Base-by-base conservation (phyloP, 2,329 filamentous ascomycete genomes). In the Pyricularia pennisetigena region DNA sequence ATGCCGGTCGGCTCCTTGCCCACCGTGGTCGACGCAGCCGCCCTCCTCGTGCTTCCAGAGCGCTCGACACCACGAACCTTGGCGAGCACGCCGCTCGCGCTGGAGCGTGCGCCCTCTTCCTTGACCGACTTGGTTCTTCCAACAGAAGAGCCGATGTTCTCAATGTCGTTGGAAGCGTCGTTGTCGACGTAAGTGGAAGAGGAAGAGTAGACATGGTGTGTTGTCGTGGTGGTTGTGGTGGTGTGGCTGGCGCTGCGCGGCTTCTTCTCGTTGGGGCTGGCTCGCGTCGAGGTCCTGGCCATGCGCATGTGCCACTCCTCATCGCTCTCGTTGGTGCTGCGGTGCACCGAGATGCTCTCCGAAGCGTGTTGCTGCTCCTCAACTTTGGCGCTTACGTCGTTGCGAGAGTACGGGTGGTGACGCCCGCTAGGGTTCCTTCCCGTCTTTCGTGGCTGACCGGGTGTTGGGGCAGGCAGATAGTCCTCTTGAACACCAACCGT, bases 391-490 rank as follows among this genome's bases (percentile, higher is more conserved):
- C 78, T 77, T 28, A 79, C 79, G 66, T 79, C 77, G 32, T 85
- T 72, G 57, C 66, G 30, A 61, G 71, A 68, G 78, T 94, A 91
- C 12, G 90, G 88, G 76, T 94, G 87, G 72, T 92, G 90, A 29
- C 90, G 87, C 69, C 57, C 68, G 24, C 88, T 85, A 62, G 59
- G 59, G 59, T 62, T 62, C 68, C 92, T 88, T 71, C 89, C 90
- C 20, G 90, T 91, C 83, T 99, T 98, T 70, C 95, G 88, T 30
- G 95, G 95, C 77, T 99, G 95, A 2, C 95, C 95, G 0, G 95
- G 95, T 4, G 95, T 99, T 3, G 95, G 95, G 0, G 94, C 94
- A 2, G 95, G 95, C 5, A 99, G 86, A 73, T 96, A 96, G 76
- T 97, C 94, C 71, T 97, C 93, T 75, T 92, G 87, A n/a, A 88